Conservation (phyloP, 1,139 yeast genomes). For the Wickerhamomyces sp. region DNA sequence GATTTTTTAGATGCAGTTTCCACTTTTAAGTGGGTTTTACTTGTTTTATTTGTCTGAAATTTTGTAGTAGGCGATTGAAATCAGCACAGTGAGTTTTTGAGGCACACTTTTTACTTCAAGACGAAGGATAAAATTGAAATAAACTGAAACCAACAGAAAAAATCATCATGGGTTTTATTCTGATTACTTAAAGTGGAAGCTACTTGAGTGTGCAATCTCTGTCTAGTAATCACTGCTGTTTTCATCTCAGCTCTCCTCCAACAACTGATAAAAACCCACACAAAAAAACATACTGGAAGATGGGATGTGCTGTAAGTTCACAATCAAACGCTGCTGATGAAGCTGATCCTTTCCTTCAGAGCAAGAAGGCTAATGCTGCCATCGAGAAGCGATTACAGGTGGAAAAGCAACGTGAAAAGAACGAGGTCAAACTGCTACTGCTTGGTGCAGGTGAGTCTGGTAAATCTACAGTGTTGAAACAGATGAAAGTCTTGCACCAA, state of each 20-base stretch:
- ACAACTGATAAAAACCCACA: too few species aligned
- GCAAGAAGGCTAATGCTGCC: conserved; percentile 52
- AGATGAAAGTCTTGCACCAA: conserved; percentile 79
- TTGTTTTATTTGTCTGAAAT: background rate
- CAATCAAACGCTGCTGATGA: conserved; percentile 37
- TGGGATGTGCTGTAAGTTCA: conserved; percentile 52
- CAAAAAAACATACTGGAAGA: background rate
- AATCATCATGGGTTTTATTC: too few species aligned
- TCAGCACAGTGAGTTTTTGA: too few species aligned
- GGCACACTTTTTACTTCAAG: too few species aligned
- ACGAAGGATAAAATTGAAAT: too few species aligned
- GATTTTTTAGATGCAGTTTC: conserved; percentile 1
- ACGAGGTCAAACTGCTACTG: conserved; percentile 60
- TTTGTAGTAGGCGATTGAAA: background rate
- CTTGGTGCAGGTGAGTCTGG: conserved; percentile 97
- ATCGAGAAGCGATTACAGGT: conserved; percentile 62
- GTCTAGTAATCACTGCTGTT: background rate
- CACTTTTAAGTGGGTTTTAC: background rate
- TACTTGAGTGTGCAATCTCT: too few species aligned
- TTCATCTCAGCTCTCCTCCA: background rate
- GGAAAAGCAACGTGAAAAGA: conserved; percentile 46
- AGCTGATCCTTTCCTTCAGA: conserved; percentile 45
- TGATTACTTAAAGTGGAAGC: too few species aligned
- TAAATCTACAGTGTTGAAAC: conserved; percentile 92
- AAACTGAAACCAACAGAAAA: too few species aligned